A percentile compares a stretch with the other conserved stretches of the same genome.
phyloP scores from a whole-genome alignment of 139 green algal species.

The Desmodesmus armatus region DNA sequence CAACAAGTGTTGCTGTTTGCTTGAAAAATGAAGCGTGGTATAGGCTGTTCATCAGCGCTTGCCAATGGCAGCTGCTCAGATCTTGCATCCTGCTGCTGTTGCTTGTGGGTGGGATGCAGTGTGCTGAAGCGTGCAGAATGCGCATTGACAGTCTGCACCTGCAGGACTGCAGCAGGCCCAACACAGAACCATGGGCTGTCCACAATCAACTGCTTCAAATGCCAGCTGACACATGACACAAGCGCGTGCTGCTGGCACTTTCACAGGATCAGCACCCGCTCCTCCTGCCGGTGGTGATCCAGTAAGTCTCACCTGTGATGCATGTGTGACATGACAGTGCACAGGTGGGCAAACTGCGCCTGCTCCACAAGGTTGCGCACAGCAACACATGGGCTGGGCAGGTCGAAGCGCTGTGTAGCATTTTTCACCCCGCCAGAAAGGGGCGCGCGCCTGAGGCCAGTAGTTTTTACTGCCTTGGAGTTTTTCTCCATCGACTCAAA shows the following conservation, averaged over 20 bases:
- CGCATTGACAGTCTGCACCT: too few species aligned
- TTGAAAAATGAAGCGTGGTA: neutral
- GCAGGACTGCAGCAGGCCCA: too few species aligned
- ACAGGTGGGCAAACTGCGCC: conserved; percentile 92
- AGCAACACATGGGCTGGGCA: conserved; percentile 87
- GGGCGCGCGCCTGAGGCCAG: conserved; percentile 77
- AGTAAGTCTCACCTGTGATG: conserved; percentile 93
- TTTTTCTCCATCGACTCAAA: conserved; percentile 47
- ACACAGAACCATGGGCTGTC: too few species aligned
- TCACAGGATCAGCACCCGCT: too few species aligned
- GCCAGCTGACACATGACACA: too few species aligned
- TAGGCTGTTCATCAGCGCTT: too few species aligned
- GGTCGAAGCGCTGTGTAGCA: conserved; percentile 86
- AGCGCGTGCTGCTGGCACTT: too few species aligned
- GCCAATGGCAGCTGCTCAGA: neutral
- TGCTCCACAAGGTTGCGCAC: conserved; percentile 90
- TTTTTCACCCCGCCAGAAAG: conserved; percentile 89
- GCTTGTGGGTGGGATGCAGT: too few species aligned
- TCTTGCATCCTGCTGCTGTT: too few species aligned
- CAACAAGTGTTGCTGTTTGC: neutral
- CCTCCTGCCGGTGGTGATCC: too few species aligned
- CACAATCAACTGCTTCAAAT: too few species aligned
- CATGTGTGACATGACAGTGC: conserved; percentile 97
- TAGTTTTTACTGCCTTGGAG: conserved; percentile 58
- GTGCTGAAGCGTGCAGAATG: too few species aligned